A percentile compares a stretch with the other conserved stretches of the same genome.
Evolutionary conservation across 2,329 filamentous ascomycete genomes (phyloP).

Genomic region (Diaporthe nobilis): DNA sequence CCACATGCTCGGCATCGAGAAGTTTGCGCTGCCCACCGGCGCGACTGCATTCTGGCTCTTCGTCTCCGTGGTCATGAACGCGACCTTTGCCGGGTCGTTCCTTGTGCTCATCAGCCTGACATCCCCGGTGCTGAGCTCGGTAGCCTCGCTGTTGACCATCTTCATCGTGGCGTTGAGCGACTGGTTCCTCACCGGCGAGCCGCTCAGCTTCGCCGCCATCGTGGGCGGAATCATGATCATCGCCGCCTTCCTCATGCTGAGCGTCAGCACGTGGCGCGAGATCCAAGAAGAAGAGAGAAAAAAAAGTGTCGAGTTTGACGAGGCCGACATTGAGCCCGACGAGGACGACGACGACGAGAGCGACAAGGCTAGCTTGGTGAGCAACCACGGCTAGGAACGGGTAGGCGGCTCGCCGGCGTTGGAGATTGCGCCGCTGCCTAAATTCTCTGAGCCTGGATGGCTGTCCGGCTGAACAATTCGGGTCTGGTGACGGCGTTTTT

Average conservation of each 20-base stretch:
- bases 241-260: constrained; percentile 86
- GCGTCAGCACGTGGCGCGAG: constrained; percentile 93
- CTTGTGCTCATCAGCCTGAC: constrained; percentile 93
- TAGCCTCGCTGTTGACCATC: constrained; percentile 94
- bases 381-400: constrained; percentile 34
- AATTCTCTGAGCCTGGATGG: background rate
- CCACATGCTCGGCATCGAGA: constrained; percentile 83
- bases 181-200: constrained; percentile 85
- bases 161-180: constrained; percentile 96
- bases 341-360: constrained; percentile 56
- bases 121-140: constrained; percentile 90
- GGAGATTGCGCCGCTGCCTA: background rate
- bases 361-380: constrained; percentile 34
- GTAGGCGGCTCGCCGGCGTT: background rate
- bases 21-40: constrained; percentile 84
- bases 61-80: constrained; percentile 88
- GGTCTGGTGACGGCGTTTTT: constrained; percentile 17
- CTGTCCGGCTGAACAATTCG: background rate
- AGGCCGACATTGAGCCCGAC: constrained; percentile 57
- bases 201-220: constrained; percentile 81
- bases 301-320: constrained; percentile 63
- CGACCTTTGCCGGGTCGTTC: constrained; percentile 92
- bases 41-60: constrained; percentile 84
- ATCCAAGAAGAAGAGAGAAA: constrained; percentile 86
- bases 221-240: constrained; percentile 90